These are phyloP conservation scores for Magnolia changhungtana DNA, from an alignment of 164 flowering plant species.

Conservation along the genomic window DNA sequence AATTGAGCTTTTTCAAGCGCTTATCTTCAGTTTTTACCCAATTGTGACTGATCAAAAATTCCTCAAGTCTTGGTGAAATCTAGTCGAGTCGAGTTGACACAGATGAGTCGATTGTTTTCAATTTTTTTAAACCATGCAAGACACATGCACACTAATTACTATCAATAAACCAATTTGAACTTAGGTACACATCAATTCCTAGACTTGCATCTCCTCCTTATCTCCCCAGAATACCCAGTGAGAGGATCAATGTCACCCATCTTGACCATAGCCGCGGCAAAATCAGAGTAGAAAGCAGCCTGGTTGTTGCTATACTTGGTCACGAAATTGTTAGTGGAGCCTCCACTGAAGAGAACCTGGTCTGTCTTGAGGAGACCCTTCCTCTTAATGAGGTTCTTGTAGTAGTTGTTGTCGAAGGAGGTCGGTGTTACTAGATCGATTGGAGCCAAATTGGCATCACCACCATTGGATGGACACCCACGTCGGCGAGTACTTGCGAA, in stretches of 20 bases:
- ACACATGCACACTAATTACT: neutral
- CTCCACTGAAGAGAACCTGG: conserved; percentile 17
- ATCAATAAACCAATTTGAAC: neutral
- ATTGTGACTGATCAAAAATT: too few species aligned
- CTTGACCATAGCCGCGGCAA: conserved; percentile 18
- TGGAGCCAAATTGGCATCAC: conserved; percentile 32
- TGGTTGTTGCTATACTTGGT: conserved; percentile 12
- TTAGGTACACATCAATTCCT: conserved; percentile 15
- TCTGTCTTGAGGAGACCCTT: conserved; percentile 18
- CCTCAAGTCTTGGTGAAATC: too few species aligned
- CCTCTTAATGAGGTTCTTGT: conserved; percentile 30
- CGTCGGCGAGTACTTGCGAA: conserved; percentile 31
- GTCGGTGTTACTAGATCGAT: conserved; percentile 46
- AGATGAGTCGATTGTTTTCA: too few species aligned
- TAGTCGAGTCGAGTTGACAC: too few species aligned
- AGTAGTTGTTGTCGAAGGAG: conserved; percentile 45
- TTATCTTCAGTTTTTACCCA: too few species aligned
- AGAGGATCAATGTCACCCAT: conserved; percentile 27
- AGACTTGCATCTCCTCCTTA: conserved; percentile 30
- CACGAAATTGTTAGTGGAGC: conserved; percentile 12
- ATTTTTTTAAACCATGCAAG: neutral
- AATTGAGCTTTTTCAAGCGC: too few species aligned
- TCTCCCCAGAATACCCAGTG: conserved; percentile 38
- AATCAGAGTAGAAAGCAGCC: conserved; percentile 9
- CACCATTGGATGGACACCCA: conserved; percentile 27